These are phyloP conservation scores for Phytophthora cryptogea DNA, from an alignment of 352 stramenopile species.

Conservation along the genomic window DNA sequence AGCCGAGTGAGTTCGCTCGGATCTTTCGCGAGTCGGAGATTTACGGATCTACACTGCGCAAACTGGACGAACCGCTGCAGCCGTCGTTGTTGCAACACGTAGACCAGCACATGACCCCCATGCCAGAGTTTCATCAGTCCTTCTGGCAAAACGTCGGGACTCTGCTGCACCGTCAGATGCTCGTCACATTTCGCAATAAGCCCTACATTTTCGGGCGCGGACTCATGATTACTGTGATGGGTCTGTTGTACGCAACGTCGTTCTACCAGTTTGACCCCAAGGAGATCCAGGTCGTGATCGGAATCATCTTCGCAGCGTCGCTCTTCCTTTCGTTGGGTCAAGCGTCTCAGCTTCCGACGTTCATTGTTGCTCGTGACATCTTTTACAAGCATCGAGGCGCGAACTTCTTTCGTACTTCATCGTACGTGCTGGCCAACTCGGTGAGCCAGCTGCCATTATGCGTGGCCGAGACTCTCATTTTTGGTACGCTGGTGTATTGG, in stretches of 20 bases:
- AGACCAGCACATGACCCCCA: conserved; percentile 79
- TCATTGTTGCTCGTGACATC: conserved; percentile 44
- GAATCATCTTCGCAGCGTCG: conserved; percentile 64
- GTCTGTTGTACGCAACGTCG: conserved; percentile 37
- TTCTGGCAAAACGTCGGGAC: conserved; percentile 35
- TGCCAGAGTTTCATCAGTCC: conserved; percentile 33
- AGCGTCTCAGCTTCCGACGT: conserved; percentile 74
- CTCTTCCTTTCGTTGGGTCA: conserved; percentile 79
- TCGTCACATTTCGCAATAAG: conserved; percentile 51
- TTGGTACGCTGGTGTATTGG: conserved; percentile 86
- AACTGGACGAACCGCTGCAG: conserved; percentile 50
- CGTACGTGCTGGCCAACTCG: conserved; percentile 61
- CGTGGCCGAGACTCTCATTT: conserved; percentile 71
- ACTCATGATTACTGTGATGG: conserved; percentile 46
- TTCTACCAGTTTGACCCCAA: conserved; percentile 46
- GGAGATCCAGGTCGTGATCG: conserved; percentile 44
- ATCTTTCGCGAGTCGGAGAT: conserved; percentile 44
- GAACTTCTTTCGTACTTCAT: conserved; percentile 56
- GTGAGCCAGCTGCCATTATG: conserved; percentile 44
- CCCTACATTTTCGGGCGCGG: conserved; percentile 41
- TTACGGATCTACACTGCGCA: conserved; percentile 46
- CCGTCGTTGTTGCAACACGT: conserved; percentile 37
- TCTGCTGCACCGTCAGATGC: conserved; percentile 51
- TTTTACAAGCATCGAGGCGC: conserved; percentile 58
- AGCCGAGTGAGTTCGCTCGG: conserved; percentile 41